phyloP scores from a whole-genome alignment of 1,284 basidiomycete species.

The Ceratorhiza oryzae-sativae region DNA sequence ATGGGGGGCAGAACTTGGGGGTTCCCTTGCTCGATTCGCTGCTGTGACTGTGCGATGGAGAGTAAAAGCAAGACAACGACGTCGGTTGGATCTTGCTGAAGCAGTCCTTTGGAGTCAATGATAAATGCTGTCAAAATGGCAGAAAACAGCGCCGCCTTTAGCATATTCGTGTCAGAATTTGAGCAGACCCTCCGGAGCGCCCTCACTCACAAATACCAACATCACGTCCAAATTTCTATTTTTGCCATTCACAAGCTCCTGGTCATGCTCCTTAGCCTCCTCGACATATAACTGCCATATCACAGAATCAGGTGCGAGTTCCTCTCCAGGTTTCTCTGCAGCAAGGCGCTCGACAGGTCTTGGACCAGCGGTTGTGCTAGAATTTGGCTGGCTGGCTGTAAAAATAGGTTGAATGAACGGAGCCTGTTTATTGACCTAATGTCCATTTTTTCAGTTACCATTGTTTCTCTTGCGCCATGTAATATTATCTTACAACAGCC shows the following conservation, averaged over 20 bases:
- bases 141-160: slow-evolving; percentile 16
- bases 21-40: too few relatives aligned
- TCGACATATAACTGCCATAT: not conserved
- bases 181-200: not conserved
- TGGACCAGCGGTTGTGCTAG: not conserved
- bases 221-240: not conserved
- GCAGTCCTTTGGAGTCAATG: not conserved
- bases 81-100: not conserved
- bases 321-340: not conserved
- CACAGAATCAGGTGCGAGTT: not conserved
- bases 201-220: not conserved
- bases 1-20: not conserved
- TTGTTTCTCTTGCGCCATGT: too few relatives aligned
- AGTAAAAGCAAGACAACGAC: not conserved
- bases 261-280: not conserved
- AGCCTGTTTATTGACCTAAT: too few relatives aligned
- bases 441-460: too few relatives aligned
- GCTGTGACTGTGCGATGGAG: not conserved
- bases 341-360: not conserved
- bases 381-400: too few relatives aligned
- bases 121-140: slow-evolving; percentile 11
- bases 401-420: too few relatives aligned
- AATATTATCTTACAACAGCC: too few relatives aligned
- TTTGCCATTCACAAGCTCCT: not conserved
- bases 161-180: not conserved